Evolutionary conservation across 352 stramenopile species (phyloP), one percentile per base, ranked within the genome.

Genomic region (Pythium phragmiticola): DNA sequence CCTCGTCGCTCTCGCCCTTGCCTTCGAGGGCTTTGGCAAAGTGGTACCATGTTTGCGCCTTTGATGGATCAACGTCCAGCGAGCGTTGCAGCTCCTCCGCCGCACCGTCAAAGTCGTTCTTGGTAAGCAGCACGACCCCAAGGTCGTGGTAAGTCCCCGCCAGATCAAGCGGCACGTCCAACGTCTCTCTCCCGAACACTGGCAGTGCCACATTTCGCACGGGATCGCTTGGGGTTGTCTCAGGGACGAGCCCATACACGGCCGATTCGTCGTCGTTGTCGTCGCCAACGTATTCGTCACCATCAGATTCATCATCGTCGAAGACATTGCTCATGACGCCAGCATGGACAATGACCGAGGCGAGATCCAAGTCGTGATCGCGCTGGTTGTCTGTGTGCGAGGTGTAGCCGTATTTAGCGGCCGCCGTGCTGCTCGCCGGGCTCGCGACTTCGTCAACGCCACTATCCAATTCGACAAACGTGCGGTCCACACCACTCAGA

Each of bases 1-100:
- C 79, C 6, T 59, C 69, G 9, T 60, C 60, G 23, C 57, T 63
- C 50, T 84, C 68, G 2, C 80, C 76, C 8, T 65, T 64, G 0
- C 72, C 75, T 47, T 90, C 82, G n/a, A 89, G 48, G 19, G 79
- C 82, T 62, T 82, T 90, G 13, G 82, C 82, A 41, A 88, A 68
- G 47, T 87, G 66, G 41, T 83, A 80, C 77, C 77, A 88, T n/a
- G 68, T 48, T 6, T 59, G 57, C 4, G 78, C 73, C 30, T 84
- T 78, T 11, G 65, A 48, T 8, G 56, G 26, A 28, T 87, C 61
- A 7, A 89, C 50, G 16, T 74, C 61, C 12, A 87, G 55, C 7
- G 75, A 75, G 19, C 75, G 73, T 37, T 80, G 72, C 23, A 90
- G 72, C 47, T 78, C 76, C 3, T 60, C 34, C 2, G 68, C 70